Evolutionary conservation across 768 basidiomycete genomes (phyloP), one percentile per base, ranked within the genome.

Genomic region (Leccinum sublutescens): DNA sequence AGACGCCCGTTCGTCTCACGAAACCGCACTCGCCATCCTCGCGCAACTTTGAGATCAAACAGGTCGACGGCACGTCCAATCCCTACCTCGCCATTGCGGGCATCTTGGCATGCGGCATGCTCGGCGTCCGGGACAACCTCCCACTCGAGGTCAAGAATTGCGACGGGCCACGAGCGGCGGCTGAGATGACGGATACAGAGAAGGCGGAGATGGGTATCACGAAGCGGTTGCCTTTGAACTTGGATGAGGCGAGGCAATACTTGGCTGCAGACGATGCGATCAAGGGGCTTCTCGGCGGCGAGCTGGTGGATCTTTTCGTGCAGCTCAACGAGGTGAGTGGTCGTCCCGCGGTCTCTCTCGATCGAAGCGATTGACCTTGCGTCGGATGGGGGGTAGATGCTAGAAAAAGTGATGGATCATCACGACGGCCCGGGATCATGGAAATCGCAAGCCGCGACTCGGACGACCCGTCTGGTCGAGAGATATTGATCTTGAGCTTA

Each of bases 41-140:
- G 25, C 78, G 83, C 15, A 85, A 85, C 68, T 87, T 90, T 58
- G 89, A 91, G 71, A 63, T 88, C 51, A 80, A 79, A 59, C 75
- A 77, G 17, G 58, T 86, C 48, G 89, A 91, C 62, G 89, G 81
- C 6, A 88, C 85, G 4, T 79, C 86, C 0, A 85, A 81, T 66
- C 72, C 82, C 2, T 80, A 91, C 66, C 66, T 89, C 17, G 85
- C 79, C 1, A 65, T 88, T 8, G 82, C 87, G 0, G 81, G 76
- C 0, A 61, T 89, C 5, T 63, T 91, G 40, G 82, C 77, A 2
- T 80, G 79, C 7, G 89, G 88, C 0, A 60, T 80, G 29, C 63
- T 70, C 0, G 88, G 85, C 0, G 75, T 91, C n/a, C 25, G 71
- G 23, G 71, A 77, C 2, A 64, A 70, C 19, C 62, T 64, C 21